Base-by-base conservation (phyloP, 176 grass and related monocot genomes). In the Zea luxurians region DNA sequence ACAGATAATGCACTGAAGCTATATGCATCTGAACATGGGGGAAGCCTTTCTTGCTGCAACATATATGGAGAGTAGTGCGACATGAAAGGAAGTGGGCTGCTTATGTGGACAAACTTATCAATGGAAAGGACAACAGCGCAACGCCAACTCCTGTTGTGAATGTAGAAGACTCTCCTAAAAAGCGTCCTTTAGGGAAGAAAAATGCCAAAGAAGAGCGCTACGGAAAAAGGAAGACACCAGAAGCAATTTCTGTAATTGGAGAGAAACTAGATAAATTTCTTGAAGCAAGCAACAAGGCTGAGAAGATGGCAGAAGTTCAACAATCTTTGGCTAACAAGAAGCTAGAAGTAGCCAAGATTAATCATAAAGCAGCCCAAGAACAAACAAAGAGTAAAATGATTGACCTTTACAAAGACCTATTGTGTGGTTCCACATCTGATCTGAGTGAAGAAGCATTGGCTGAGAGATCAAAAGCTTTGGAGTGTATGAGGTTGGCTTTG, bases 351-450 rank as follows among this genome's bases (percentile, higher is more conserved):
- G n/a, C 13, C 5, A 1, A 66, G 15, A 38, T 3, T n/a, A n/a
- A n/a, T n/a, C n/a, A 66, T 2, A 17, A n/a, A 66, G 37, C 17
- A n/a, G n/a, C n/a, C n/a, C n/a, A n/a, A n/a, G n/a, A n/a, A n/a
- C n/a, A n/a, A n/a, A n/a, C n/a, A n/a, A 43, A 66, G 64, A 2
- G 64, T n/a, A 66, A 66, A 43, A 42, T 66, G 64, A 12, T 66
- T 8, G 38, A 66, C 10, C 36, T 40, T 66, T 43, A 66, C 6
- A 66, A 4, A 9, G 64, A 66, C 0, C 42, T 66, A 9, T 1
- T 42, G 5, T n/a, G 4, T 17, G 13, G 37, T 17, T 6, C 64
- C 2, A 66, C 38, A 43, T 17, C 13, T 43, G 11, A 43, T 9
- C 13, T 66, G 2, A n/a, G 15, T 66, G 13, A 7, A n/a, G 13